Conservation (phyloP, 371 early-diverging fungal species). For the Apophysomyces sp. region DNA sequence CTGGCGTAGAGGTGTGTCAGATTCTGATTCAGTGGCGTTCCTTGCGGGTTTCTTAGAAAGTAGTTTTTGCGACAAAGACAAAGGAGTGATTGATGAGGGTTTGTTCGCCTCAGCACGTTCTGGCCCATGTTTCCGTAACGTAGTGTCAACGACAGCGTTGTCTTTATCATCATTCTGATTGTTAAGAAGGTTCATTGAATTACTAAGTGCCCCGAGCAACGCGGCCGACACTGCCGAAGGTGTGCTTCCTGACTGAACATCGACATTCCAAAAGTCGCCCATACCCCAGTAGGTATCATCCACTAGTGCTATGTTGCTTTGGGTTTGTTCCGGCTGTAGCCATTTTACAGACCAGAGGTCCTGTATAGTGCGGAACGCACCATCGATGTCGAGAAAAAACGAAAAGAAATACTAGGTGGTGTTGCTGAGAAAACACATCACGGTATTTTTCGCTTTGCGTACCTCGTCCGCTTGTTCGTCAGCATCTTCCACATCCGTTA, state of each 20-base stretch:
- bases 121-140: background rate
- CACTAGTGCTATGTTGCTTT: background rate
- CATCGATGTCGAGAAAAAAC: conserved; percentile 53
- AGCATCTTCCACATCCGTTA: conserved; percentile 44
- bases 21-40: background rate
- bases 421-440: background rate
- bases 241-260: conserved; percentile 5
- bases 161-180: background rate
- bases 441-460: conserved; percentile 1
- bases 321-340: background rate
- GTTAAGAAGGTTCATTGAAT: background rate
- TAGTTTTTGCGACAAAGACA: background rate
- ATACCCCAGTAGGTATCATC: conserved; percentile 5
- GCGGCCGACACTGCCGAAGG: conserved; percentile 15
- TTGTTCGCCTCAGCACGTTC: background rate
- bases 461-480: conserved; percentile 55
- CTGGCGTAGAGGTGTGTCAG: background rate
- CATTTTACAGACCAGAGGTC: conserved; percentile 14
- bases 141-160: background rate
- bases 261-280: conserved; percentile 1
- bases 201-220: conserved; percentile 7
- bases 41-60: background rate
- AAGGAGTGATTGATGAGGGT: background rate
- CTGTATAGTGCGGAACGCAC: conserved; percentile 23
- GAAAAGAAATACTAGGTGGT: conserved; percentile 62